Evolutionary conservation across 1,284 basidiomycete species (phyloP), one percentile per base, ranked within the genome.

Genomic region (Naganishia albida): DNA sequence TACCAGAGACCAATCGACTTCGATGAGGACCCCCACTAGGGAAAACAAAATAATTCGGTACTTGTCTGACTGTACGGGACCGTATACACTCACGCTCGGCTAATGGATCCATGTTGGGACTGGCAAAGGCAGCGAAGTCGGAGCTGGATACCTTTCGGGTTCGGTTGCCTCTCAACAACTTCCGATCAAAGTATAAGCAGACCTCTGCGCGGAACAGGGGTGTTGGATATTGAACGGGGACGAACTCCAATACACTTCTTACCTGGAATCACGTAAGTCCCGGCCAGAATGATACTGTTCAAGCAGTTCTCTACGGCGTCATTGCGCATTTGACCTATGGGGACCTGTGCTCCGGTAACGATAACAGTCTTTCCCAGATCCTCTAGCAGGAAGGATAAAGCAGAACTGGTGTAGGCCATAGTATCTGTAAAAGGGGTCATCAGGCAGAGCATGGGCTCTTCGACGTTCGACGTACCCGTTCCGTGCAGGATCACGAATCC

Each of bases 401-500:
- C 91, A 53, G 89, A 91, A 1, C 91, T 86, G 2, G 88, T 89
- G 77, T 92, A 94, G 1, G 88, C 85, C 90, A 93, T 93, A 0
- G 92, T 94, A 72, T 94, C 91, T n/a, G 90, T 92, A 10, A 2
- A 26, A 2, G n/a, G 2, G n/a, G 42, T 7, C 12, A 6, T 62
- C 16, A 51, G 50, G 8, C 12, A 39, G 28, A 28, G 26, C 6
- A 34, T 10, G 34, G 6, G 34, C 6, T 6, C 34, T 34, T 34
- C 10, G 10, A 10, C 34, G 10, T 10, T 10, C 7, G 10, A 30
- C 39, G 20, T n/a, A 71, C 76, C 76, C 16, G 76, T 77, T 42
- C 93, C 93, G 75, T 96, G 93, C 12, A 96, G 81, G 38, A 96
- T 82, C 28, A 96, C 87, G 73, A 96, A 96, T 0, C 89, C 90